Base-by-base conservation (phyloP, 345 rosid genomes). In the Sisymbrium altissimum region DNA sequence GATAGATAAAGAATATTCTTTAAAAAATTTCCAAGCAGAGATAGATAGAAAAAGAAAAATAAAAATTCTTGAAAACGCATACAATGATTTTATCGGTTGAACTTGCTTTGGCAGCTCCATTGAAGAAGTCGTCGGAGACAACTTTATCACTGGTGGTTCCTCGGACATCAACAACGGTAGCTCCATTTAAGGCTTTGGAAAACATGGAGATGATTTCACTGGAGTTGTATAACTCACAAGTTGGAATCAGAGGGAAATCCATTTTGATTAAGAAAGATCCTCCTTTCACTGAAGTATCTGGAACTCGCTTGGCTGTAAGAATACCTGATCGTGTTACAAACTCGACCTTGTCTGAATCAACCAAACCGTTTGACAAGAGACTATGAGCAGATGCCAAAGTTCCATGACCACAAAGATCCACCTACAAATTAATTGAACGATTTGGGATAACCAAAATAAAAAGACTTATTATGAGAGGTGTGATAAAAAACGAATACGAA, bases 341-440 rank as follows among this genome's bases (percentile, higher is more conserved):
- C 75, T 93, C 93, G 50, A 93, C 71, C 0, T 60, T 48, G 64
- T 84, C 75, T 1, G 89, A 88, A 60, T 70, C 44, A 12, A 87
- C 86, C 75, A 80, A 75, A 29, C 84, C 81, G 33, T 71, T 83
- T 14, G 89, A 52, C 57, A 93, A 90, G 38, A 89, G 79, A 3
- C 57, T 17, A 46, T 93, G 90, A 3, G 98, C 84, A 64, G 97
- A 87, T 43, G 95, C 97, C 54, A 93, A 73, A 2, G 97, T 93
- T 58, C 84, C 98, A 72, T 90, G 98, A 40, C 93, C 97, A 45
- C 97, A 86, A 13, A 90, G 84, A 1, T 78, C 32, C 25, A 86
- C 82, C 93, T 93, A 23, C 44, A 52, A 5, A 38, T 49, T 29
- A 4, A 32, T 5, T 32, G 8, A 30, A 30, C 33, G 33, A 30